Conservation (phyloP, 805 yeast genomes). For the Kodamaea neixiangensis region DNA sequence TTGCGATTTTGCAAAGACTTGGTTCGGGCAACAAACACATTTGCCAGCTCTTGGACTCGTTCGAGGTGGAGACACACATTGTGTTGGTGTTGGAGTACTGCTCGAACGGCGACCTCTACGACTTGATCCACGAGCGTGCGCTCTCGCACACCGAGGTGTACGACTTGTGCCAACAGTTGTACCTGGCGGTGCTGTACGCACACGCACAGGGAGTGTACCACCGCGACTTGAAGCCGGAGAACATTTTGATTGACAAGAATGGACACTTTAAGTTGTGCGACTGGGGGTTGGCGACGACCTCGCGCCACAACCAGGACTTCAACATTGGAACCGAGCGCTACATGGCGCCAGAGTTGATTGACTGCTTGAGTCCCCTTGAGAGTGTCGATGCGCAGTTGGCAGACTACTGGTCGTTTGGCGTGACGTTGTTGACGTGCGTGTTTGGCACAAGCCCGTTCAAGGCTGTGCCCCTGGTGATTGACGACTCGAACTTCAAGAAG, state of each 20-base stretch:
- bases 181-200: constrained; percentile 52
- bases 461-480: constrained; percentile 17
- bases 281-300: constrained; percentile 51
- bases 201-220: constrained; percentile 60
- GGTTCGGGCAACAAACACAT: constrained; percentile 44
- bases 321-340: constrained; percentile 60
- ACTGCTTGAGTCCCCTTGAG: constrained; percentile 24
- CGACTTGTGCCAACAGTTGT: constrained; percentile 45
- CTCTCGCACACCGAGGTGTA: constrained; percentile 15
- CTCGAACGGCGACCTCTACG: constrained; percentile 67
- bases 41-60: constrained; percentile 57
- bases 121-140: constrained; percentile 41
- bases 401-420: constrained; percentile 59
- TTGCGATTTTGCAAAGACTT: constrained; percentile 40
- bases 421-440: constrained; percentile 49
- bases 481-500: constrained; percentile 46
- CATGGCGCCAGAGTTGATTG: constrained; percentile 58
- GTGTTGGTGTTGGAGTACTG: constrained; percentile 68
- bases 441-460: constrained; percentile 58
- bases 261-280: constrained; percentile 59
- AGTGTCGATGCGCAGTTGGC: constrained; percentile 28
- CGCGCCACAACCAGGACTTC: constrained; percentile 29
- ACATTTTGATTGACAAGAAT: constrained; percentile 52
- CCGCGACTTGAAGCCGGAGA: constrained; percentile 61
- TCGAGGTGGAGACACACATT: constrained; percentile 53